These are phyloP conservation scores for Cystodermella granulosa DNA, from an alignment of 1,284 basidiomycete species.

Conservation along the genomic window DNA sequence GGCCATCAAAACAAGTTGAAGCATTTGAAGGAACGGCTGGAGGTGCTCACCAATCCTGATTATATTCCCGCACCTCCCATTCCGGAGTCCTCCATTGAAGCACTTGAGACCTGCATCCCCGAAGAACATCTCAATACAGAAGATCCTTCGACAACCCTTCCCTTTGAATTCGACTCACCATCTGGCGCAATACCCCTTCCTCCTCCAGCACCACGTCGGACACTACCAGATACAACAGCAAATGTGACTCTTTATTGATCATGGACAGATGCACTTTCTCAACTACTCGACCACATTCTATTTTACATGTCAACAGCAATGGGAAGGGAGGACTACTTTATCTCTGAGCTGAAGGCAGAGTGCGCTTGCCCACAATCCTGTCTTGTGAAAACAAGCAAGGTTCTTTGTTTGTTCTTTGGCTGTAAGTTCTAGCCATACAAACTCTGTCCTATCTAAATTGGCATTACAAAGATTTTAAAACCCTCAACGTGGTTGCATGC, in stretches of 20 bases:
- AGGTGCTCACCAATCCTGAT: too few species aligned
- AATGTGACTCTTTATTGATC: not conserved
- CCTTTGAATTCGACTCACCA: not conserved
- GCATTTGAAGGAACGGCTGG: not conserved
- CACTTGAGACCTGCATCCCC: not conserved
- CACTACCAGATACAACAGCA: not conserved
- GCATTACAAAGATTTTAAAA: conserved; percentile 14
- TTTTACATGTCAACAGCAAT: not conserved
- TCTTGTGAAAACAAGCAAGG: not conserved
- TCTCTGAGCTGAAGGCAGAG: not conserved
- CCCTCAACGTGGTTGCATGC: conserved; percentile 8
- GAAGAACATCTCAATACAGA: not conserved
- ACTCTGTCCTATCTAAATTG: not conserved
- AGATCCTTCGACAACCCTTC: not conserved
- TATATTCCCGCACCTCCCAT: too few species aligned
- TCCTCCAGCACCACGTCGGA: not conserved
- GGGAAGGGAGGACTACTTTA: not conserved
- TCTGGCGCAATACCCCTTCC: not conserved
- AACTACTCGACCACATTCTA: not conserved
- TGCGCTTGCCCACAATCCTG: not conserved
- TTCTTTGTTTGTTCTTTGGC: not conserved
- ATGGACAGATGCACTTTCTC: not conserved
- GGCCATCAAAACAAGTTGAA: not conserved
- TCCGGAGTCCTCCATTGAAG: too few species aligned
- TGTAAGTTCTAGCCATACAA: not conserved